Percentiles rank a stretch among this genome's conserved stretches.
Evolutionary conservation across 83 land plant genomes (phyloP).

Genomic region (Isoetes engelmannii): DNA sequence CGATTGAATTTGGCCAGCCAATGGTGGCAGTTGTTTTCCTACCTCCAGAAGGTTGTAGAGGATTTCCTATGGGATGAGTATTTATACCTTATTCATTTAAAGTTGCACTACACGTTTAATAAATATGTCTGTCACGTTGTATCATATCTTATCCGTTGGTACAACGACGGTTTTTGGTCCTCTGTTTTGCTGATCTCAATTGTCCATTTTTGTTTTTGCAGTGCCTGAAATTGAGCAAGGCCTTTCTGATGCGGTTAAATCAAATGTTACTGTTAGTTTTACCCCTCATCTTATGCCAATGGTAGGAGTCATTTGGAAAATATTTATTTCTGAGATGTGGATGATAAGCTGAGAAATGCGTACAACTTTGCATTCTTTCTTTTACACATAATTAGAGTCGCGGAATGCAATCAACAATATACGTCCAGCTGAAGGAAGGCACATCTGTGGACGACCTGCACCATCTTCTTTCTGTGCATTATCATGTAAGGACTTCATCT

Average conservation of each 20-base stretch:
- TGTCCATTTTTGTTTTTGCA: slow-evolving; percentile 22
- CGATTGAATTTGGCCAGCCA: too few species aligned
- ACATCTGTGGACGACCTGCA: slow-evolving; percentile 57
- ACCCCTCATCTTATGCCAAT: slow-evolving; percentile 96
- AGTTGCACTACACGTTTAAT: too few species aligned
- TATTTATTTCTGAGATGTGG: too few species aligned
- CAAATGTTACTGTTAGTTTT: slow-evolving; percentile 78
- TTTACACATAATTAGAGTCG: slow-evolving; percentile 63
- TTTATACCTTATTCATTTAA: too few species aligned
- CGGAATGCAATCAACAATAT: slow-evolving; percentile 95
- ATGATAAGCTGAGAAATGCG: too few species aligned
- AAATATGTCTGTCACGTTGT: too few species aligned
- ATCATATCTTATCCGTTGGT: too few species aligned
- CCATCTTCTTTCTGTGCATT: slow-evolving; percentile 37
- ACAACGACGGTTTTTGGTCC: neutral
- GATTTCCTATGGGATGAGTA: too few species aligned
- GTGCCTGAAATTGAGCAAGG: slow-evolving; percentile 98
- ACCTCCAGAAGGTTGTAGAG: too few species aligned
- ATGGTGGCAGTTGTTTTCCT: too few species aligned
- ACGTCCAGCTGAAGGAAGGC: slow-evolving; percentile 76
- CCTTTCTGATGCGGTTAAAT: slow-evolving; percentile 53
- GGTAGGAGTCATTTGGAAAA: slow-evolving; percentile 34
- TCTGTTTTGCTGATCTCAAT: neutral
- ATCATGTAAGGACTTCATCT: slow-evolving; percentile 39
- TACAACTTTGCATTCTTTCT: neutral